Evolutionary conservation across 306 rosid species (phyloP).

Genomic region (Astragalus glycyphyllos): DNA sequence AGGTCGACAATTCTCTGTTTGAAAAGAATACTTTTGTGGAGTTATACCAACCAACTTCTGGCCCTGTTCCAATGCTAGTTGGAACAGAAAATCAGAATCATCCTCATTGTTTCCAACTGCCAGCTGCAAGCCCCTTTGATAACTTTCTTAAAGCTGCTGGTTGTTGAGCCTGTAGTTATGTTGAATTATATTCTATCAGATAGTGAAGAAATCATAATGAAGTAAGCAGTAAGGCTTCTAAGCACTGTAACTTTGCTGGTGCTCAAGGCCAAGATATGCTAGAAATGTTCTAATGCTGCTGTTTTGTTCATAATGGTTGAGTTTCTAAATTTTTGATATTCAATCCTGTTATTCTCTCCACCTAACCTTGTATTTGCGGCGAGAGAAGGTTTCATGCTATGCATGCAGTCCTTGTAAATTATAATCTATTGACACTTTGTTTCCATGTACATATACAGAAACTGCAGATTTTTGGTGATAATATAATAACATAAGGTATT

Average conservation of each 20-base stretch:
- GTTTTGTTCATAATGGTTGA: conserved; percentile 26
- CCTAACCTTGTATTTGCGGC: not conserved
- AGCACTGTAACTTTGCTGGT: conserved; percentile 27
- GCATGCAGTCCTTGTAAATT: conserved; percentile 32
- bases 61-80: conserved; percentile 46
- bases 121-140: conserved; percentile 87
- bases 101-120: conserved; percentile 64
- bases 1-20: conserved; percentile 54
- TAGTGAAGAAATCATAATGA: conserved; percentile 29
- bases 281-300: not conserved
- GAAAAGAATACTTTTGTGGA: conserved; percentile 44
- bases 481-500: not conserved
- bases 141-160: conserved; percentile 96
- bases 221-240: conserved; percentile 21
- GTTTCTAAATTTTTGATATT: conserved; percentile 19
- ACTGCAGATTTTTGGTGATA: conserved; percentile 21
- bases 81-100: conserved; percentile 57
- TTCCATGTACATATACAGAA: conserved; percentile 43
- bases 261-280: conserved; percentile 21
- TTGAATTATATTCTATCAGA: conserved; percentile 13
- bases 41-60: conserved; percentile 40
- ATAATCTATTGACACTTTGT: conserved; percentile 31
- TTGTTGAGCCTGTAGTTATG: conserved; percentile 55
- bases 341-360: conserved; percentile 28
- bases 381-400: conserved; percentile 28